phyloP scores from a whole-genome alignment of 1,139 yeast species.

The Taiozyma sp. region DNA sequence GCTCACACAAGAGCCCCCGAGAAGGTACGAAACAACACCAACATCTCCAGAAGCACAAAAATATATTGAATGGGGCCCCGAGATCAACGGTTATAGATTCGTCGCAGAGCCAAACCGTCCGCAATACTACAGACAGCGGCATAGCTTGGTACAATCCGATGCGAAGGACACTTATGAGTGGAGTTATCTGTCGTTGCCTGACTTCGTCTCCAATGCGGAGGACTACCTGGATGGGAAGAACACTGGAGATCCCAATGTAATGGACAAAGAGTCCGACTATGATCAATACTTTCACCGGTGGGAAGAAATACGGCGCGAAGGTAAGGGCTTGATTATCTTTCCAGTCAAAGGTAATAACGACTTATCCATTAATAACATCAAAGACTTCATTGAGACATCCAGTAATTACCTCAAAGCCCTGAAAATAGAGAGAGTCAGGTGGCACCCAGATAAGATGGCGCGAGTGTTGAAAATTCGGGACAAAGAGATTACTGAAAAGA shows the following conservation, averaged over 20 bases:
- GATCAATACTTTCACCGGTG: constrained; percentile 24
- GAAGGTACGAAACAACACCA: neutral
- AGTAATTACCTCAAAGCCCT: constrained; percentile 27
- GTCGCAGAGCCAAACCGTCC: constrained; percentile 4
- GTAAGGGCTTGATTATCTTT: constrained; percentile 13
- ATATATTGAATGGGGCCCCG: constrained; percentile 29
- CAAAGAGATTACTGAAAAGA: constrained; percentile 11
- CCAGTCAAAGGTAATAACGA: constrained; percentile 12
- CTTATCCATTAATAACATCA: constrained; percentile 14
- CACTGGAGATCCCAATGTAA: neutral
- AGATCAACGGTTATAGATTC: constrained; percentile 30
- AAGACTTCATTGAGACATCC: constrained; percentile 21
- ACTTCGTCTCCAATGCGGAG: constrained; percentile 6
- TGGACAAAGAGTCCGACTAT: constrained; percentile 15
- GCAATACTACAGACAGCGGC: constrained; percentile 10
- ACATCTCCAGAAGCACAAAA: neutral
- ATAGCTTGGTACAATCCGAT: neutral
- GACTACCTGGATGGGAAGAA: neutral
- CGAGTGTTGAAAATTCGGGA: constrained; percentile 7
- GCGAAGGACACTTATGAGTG: constrained; percentile 9
- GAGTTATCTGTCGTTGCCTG: constrained; percentile 15
- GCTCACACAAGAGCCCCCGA: neutral
- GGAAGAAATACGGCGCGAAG: constrained; percentile 16
- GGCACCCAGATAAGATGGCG: constrained; percentile 63
- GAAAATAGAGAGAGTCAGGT: constrained; percentile 47